phyloP scores from a whole-genome alignment of 2,329 filamentous ascomycete genomes.

The Leptosphaerulina australis region DNA sequence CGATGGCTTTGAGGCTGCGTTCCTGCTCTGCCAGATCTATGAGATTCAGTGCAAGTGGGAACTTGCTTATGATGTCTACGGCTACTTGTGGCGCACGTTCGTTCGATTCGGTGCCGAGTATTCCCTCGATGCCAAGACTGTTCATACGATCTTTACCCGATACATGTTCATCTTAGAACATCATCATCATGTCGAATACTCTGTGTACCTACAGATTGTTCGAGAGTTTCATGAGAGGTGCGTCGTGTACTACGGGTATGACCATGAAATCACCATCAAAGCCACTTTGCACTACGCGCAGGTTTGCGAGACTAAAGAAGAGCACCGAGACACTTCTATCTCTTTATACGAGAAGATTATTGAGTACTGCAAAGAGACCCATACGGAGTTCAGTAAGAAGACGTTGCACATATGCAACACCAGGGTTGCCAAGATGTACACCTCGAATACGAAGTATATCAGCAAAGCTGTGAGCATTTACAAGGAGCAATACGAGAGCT shows the following conservation, averaged over 20 bases:
- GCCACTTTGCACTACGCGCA: constrained; percentile 50
- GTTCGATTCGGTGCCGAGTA: constrained; percentile 51
- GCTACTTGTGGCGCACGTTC: constrained; percentile 56
- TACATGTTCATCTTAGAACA: constrained; percentile 57
- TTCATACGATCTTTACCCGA: constrained; percentile 55
- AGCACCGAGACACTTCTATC: constrained; percentile 27
- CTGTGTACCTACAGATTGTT: constrained; percentile 54
- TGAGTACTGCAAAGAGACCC: constrained; percentile 30
- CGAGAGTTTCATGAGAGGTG: constrained; percentile 58
- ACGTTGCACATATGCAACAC: constrained; percentile 57
- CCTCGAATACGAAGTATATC: constrained; percentile 42
- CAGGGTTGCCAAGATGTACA: constrained; percentile 57
- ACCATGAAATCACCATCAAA: constrained; percentile 47
- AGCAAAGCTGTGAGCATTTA: constrained; percentile 29
- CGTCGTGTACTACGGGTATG: constrained; percentile 47
- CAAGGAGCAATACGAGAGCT: constrained; percentile 26
- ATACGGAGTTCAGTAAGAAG: constrained; percentile 27
- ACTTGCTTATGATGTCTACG: constrained; percentile 55
- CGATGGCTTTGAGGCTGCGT: constrained; percentile 55
- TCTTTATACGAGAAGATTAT: constrained; percentile 29
- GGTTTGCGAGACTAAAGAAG: constrained; percentile 50
- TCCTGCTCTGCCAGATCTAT: constrained; percentile 55
- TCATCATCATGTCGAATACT: constrained; percentile 52
- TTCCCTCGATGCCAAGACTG: constrained; percentile 51
- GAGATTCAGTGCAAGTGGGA: constrained; percentile 54